Conservation (phyloP, 2,329 filamentous ascomycete species). For the Xylariaceae sp. region DNA sequence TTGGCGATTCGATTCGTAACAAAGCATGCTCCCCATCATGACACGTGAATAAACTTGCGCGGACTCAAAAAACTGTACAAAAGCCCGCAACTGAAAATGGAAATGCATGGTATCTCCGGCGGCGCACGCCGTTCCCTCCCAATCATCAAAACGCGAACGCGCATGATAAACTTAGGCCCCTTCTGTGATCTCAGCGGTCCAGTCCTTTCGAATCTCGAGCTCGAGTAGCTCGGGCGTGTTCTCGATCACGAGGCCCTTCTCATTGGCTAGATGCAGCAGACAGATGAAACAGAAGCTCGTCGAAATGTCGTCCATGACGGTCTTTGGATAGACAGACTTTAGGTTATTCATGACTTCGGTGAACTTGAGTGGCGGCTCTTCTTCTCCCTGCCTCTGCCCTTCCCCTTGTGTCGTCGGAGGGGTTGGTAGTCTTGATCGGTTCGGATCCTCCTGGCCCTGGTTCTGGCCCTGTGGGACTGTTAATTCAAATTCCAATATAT, state of each 20-base stretch:
- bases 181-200: conserved; percentile 50
- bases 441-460: conserved; percentile 20
- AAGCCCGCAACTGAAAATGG: too few species aligned
- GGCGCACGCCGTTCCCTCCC: too few species aligned
- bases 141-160: too few species aligned
- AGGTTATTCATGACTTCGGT: conserved; percentile 87
- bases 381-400: conserved; percentile 31
- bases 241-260: conserved; percentile 78
- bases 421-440: conserved; percentile 29
- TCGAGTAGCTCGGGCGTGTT: conserved; percentile 54
- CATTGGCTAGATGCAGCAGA: conserved; percentile 83
- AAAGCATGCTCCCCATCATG: too few species aligned
- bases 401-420: conserved; percentile 28
- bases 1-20: too few species aligned
- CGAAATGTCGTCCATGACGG: conserved; percentile 87
- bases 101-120: too few species aligned
- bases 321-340: conserved; percentile 77
- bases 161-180: conserved; percentile 10
- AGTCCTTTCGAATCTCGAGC: conserved; percentile 57
- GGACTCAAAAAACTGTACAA: too few species aligned
- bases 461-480: not conserved
- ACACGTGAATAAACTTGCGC: too few species aligned
- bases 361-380: conserved; percentile 66
- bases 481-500: not conserved
- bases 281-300: conserved; percentile 93